phyloP scores from a whole-genome alignment of 371 early-diverging fungal species.

The Mortierella sp. region DNA sequence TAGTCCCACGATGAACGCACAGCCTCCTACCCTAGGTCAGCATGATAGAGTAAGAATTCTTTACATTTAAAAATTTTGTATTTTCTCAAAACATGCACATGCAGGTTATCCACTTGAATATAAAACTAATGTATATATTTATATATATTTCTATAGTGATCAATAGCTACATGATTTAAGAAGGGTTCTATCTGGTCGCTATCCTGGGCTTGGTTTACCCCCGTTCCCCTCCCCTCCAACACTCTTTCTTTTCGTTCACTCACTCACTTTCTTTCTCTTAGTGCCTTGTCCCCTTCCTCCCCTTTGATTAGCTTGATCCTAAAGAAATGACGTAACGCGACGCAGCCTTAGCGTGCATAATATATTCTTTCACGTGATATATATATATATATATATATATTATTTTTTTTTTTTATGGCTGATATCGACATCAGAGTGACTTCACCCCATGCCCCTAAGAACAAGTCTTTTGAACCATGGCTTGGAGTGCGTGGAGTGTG shows the following conservation, averaged over 20 bases:
- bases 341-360: not conserved
- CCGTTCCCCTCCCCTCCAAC: too few species aligned
- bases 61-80: too few species aligned
- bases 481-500: not conserved
- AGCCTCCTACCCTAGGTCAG: conserved; percentile 3
- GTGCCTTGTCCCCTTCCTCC: too few species aligned
- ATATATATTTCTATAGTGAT: not conserved
- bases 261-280: too few species aligned
- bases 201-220: not conserved
- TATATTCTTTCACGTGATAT: conserved; percentile 2
- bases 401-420: conserved; percentile 7
- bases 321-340: not conserved
- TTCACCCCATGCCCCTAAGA: not conserved
- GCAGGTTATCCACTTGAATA: too few species aligned
- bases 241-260: not conserved
- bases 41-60: conserved; percentile 20
- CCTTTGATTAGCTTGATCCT: not conserved
- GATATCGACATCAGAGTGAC: conserved; percentile 17
- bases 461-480: not conserved
- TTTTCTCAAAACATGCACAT: too few species aligned
- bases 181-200: not conserved
- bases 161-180: not conserved
- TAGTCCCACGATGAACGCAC: conserved; percentile 5
- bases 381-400: too few species aligned
- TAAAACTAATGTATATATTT: not conserved